Percentiles rank a stretch among this genome's conserved stretches.
phyloP scores from a whole-genome alignment of 331 rosid genomes.

The Cydonia oblonga region DNA sequence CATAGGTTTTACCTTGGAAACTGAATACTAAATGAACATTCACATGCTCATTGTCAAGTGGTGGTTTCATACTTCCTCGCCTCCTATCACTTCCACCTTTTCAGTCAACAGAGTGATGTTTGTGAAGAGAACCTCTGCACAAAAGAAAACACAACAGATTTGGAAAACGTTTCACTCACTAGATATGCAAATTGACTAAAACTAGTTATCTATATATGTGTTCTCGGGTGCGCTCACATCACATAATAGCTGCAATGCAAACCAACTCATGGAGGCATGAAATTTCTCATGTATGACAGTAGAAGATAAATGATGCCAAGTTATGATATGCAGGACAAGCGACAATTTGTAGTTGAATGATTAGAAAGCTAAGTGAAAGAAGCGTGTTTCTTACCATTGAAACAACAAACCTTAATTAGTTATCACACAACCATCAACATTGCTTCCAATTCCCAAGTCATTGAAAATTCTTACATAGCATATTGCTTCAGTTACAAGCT shows the following conservation, averaged over 20 bases:
- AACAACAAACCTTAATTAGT: constrained; percentile 54
- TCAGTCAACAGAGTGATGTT: constrained; percentile 71
- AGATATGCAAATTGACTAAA: neutral
- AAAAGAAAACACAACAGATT: constrained; percentile 4
- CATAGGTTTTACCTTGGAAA: neutral
- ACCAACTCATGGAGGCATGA: neutral
- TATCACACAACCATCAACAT: constrained; percentile 79
- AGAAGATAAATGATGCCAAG: neutral
- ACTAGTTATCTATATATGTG: neutral
- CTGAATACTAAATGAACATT: neutral
- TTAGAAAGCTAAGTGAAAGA: neutral
- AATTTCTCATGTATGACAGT: neutral
- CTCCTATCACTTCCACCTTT: constrained; percentile 52
- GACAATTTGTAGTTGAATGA: neutral
- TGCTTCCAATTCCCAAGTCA: constrained; percentile 90
- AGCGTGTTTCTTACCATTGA: constrained; percentile 27
- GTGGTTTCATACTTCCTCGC: constrained; percentile 70
- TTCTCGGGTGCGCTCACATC: neutral
- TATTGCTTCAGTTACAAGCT: constrained; percentile 64
- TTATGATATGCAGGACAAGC: neutral
- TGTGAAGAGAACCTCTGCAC: constrained; percentile 69
- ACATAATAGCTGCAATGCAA: neutral
- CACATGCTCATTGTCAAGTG: neutral
- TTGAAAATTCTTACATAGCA: constrained; percentile 74
- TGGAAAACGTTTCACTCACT: neutral